These are phyloP conservation scores for Colletotrichum tofieldiae DNA, from an alignment of 2,329 filamentous ascomycete genomes.

Conservation along the genomic window DNA sequence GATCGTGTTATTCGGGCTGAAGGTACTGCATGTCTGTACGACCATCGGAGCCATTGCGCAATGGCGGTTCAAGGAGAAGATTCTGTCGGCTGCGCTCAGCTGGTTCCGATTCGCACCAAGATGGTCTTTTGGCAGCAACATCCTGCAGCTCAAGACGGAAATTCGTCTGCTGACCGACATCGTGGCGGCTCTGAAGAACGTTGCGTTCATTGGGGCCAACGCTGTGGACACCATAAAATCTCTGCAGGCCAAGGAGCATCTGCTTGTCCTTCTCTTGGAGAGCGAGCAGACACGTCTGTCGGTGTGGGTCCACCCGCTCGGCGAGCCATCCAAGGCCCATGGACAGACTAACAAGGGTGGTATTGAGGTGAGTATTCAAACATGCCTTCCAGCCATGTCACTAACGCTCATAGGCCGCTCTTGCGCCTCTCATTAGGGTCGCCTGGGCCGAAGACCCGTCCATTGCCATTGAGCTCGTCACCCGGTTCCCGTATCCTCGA, in stretches of 20 bases:
- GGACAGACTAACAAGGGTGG: slow-evolving; percentile 40
- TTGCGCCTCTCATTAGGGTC: slow-evolving; percentile 79
- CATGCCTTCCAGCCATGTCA: slow-evolving; percentile 11
- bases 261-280: slow-evolving; percentile 85
- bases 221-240: slow-evolving; percentile 72
- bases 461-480: slow-evolving; percentile 87
- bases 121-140: slow-evolving; percentile 97
- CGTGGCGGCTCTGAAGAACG: slow-evolving; percentile 74
- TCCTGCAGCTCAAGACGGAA: slow-evolving; percentile 94
- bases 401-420: slow-evolving; percentile 61
- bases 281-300: slow-evolving; percentile 87
- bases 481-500: slow-evolving; percentile 83
- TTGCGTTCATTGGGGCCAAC: slow-evolving; percentile 72
- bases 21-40: slow-evolving; percentile 81
- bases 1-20: slow-evolving; percentile 85
- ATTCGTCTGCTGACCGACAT: slow-evolving; percentile 86
- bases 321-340: slow-evolving; percentile 60
- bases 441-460: slow-evolving; percentile 91
- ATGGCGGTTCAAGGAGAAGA: slow-evolving; percentile 90
- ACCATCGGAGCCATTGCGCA: slow-evolving; percentile 75
- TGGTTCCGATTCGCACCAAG: slow-evolving; percentile 90
- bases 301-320: slow-evolving; percentile 92
- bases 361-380: slow-evolving; percentile 54
- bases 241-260: slow-evolving; percentile 83
- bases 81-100: slow-evolving; percentile 86